Evolutionary conservation across 768 basidiomycete genomes (phyloP).

Genomic region (Termitomyces bulborhizus): DNA sequence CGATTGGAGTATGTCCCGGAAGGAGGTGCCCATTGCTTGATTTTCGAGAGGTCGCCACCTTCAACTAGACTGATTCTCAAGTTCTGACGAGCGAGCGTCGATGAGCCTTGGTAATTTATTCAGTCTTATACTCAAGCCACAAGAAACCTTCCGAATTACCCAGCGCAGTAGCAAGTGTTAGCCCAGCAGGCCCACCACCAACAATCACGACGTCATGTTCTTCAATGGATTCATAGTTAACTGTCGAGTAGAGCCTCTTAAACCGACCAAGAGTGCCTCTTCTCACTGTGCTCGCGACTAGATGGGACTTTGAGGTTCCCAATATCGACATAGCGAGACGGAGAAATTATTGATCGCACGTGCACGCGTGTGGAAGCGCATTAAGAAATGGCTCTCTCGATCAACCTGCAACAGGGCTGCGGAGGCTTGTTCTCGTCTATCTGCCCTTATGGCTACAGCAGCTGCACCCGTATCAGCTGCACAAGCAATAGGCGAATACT

Average conservation of each 20-base stretch:
- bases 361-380: not conserved
- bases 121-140: conserved; percentile 1
- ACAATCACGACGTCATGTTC: conserved; percentile 89
- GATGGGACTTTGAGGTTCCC: conserved; percentile 1
- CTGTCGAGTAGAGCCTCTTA: conserved; percentile 7
- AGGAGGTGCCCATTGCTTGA: conserved; percentile 59
- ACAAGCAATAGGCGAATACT: conserved; percentile 82
- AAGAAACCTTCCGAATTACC: conserved; percentile 38
- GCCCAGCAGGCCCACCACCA: conserved; percentile 89
- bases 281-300: not conserved
- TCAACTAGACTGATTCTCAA: conserved; percentile 73
- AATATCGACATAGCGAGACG: conserved; percentile 1
- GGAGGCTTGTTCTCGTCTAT: not conserved
- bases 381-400: not conserved
- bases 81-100: conserved; percentile 40
- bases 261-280: not conserved
- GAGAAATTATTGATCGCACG: conserved; percentile 5
- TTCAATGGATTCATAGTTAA: conserved; percentile 18
- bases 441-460: conserved; percentile 28
- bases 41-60: conserved; percentile 66
- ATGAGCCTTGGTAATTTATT: conserved; percentile 38
- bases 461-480: conserved; percentile 66
- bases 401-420: conserved; percentile 1
- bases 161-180: conserved; percentile 84
- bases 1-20: conserved; percentile 67